Percentiles rank a stretch among this genome's conserved stretches.
Conservation (phyloP, 2,329 filamentous ascomycete species). For the Claviceps sp. region DNA sequence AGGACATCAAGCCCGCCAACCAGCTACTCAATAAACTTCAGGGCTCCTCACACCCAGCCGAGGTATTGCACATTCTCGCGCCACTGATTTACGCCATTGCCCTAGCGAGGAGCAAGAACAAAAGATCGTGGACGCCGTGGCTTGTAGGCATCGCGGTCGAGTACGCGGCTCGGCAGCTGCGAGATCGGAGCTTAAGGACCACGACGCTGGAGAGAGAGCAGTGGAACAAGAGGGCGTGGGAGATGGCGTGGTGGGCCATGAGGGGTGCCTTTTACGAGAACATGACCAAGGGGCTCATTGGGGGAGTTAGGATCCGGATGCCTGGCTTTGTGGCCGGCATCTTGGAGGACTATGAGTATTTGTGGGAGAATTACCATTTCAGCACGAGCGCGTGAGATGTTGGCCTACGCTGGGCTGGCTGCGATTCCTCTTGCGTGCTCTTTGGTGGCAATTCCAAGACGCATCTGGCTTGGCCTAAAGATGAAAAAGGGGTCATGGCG, state of each 20-base stretch:
- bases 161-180: conserved; percentile 74
- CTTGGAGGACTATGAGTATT: conserved; percentile 88
- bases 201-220: conserved; percentile 85
- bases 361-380: conserved; percentile 98
- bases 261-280: conserved; percentile 94
- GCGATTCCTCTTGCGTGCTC: background rate
- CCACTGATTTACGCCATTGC: conserved; percentile 78
- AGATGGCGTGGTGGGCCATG: conserved; percentile 91
- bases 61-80: conserved; percentile 82
- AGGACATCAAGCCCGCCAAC: conserved; percentile 89
- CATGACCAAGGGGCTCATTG: conserved; percentile 63
- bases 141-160: conserved; percentile 73
- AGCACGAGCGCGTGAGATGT: conserved; percentile 34
- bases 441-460: no score
- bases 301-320: conserved; percentile 60
- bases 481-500: no score
- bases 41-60: conserved; percentile 61
- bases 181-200: conserved; percentile 61
- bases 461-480: no score
- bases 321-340: conserved; percentile 73
- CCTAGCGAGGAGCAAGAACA: conserved; percentile 58
- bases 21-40: conserved; percentile 73
- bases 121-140: conserved; percentile 85
- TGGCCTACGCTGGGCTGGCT: background rate
- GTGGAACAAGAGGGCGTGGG: conserved; percentile 76